A percentile compares a stretch with the other conserved stretches of the same genome.
Conservation (phyloP, 2,329 filamentous ascomycete species). For the Pezicula rhizophila region DNA sequence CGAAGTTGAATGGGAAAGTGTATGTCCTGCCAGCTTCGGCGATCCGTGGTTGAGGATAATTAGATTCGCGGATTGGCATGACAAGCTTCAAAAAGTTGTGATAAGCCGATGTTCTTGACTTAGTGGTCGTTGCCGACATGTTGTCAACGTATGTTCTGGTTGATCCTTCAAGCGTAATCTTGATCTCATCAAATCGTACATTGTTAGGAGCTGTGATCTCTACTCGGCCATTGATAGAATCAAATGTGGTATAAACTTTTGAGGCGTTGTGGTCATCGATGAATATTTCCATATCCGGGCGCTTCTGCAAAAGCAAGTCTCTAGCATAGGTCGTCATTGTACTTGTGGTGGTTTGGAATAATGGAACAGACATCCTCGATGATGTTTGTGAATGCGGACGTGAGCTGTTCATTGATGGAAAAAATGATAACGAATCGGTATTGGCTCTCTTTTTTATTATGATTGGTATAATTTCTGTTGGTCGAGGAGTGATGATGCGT, state of each 20-base stretch:
- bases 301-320: constrained; percentile 12
- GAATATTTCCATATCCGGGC: constrained; percentile 22
- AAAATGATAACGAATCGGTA: too few relatives aligned
- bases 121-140: constrained; percentile 18
- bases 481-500: too few relatives aligned
- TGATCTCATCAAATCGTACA: constrained; percentile 24
- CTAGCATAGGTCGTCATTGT: constrained; percentile 20
- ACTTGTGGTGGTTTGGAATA: constrained; percentile 17
- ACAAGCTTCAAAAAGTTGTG: constrained; percentile 27
- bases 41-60: constrained; percentile 23
- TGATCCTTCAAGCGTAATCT: constrained; percentile 25
- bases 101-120: constrained; percentile 17
- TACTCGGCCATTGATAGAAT: constrained; percentile 21
- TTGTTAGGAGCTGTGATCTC: constrained; percentile 22
- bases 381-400: not conserved
- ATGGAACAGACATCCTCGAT: constrained; percentile 5
- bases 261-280: constrained; percentile 20
- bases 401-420: too few relatives aligned
- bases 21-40: constrained; percentile 25
- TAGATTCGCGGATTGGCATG: constrained; percentile 25
- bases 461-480: too few relatives aligned
- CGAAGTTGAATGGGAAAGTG: constrained; percentile 27
- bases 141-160: constrained; percentile 24
- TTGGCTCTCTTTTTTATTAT: too few relatives aligned
- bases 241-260: constrained; percentile 25